Conservation (phyloP, 2,329 filamentous ascomycete genomes). For the Acarospora socialis region DNA sequence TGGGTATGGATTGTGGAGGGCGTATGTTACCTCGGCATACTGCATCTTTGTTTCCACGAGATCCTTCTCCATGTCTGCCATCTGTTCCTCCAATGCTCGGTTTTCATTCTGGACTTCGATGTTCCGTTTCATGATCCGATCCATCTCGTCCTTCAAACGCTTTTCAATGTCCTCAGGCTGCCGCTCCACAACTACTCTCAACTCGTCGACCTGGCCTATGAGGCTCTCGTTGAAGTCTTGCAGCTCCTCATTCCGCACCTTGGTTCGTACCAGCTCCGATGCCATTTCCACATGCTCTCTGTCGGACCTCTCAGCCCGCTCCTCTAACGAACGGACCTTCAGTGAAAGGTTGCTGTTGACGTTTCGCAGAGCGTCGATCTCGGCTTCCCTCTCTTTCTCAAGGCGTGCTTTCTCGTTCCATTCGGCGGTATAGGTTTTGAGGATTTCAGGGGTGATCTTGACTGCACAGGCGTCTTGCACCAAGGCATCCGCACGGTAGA, state of each 20-base stretch:
- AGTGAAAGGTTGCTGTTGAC: constrained; percentile 53
- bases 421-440: constrained; percentile 67
- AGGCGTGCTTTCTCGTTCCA: constrained; percentile 84
- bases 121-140: constrained; percentile 83
- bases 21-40: constrained; percentile 67
- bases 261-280: constrained; percentile 78
- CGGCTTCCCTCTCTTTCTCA: constrained; percentile 69
- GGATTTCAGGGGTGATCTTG: constrained; percentile 66
- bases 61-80: constrained; percentile 82
- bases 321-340: constrained; percentile 72
- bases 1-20: constrained; percentile 12
- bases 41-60: constrained; percentile 89
- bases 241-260: constrained; percentile 84
- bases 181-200: constrained; percentile 73
- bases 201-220: constrained; percentile 68
- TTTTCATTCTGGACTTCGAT: constrained; percentile 92
- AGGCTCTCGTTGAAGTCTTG: constrained; percentile 81
- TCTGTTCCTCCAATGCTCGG: constrained; percentile 69
- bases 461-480: constrained; percentile 85
- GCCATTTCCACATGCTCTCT: constrained; percentile 81
- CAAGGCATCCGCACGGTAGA: constrained; percentile 87
- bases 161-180: constrained; percentile 82
- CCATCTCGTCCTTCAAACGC: constrained; percentile 69
- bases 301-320: constrained; percentile 76
- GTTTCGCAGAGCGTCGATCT: constrained; percentile 59